These are phyloP conservation scores for Blastobotrys serpentis DNA, from an alignment of 1,139 yeast species.

Conservation along the genomic window DNA sequence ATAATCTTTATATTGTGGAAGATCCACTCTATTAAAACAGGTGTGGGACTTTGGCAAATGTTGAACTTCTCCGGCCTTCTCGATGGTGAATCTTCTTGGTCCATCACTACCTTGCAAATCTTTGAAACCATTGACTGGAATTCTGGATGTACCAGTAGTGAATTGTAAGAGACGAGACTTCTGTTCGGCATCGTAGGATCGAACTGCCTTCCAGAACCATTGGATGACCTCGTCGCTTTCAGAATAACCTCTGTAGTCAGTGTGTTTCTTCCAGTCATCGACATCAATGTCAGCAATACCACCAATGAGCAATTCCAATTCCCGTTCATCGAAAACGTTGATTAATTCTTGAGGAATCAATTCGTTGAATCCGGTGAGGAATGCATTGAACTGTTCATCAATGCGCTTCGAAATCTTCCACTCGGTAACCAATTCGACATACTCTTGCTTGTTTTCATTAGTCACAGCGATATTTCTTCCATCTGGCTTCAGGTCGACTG, in stretches of 20 bases:
- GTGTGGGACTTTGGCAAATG: slow-evolving; percentile 97
- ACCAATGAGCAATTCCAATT: slow-evolving; percentile 91
- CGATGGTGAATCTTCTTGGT: slow-evolving; percentile 96
- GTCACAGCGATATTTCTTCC: slow-evolving; percentile 90
- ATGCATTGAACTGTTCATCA: slow-evolving; percentile 93
- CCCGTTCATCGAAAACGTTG: slow-evolving; percentile 96
- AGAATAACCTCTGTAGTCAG: slow-evolving; percentile 96
- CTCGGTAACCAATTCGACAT: slow-evolving; percentile 90
- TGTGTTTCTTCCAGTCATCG: slow-evolving; percentile 98
- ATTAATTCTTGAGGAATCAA: slow-evolving; percentile 95
- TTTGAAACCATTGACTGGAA: slow-evolving; percentile 97
- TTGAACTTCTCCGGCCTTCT: slow-evolving; percentile 91
- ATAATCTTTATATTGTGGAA: slow-evolving; percentile 77
- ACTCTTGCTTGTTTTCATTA: slow-evolving; percentile 91
- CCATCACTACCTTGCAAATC: slow-evolving; percentile 99
- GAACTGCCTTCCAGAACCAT: slow-evolving; percentile 97
- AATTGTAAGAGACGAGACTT: slow-evolving; percentile 93
- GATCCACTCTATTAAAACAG: slow-evolving; percentile 89
- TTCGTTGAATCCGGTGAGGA: slow-evolving; percentile 95
- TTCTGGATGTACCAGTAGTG: slow-evolving; percentile 97
- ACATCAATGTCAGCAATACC: slow-evolving; percentile 97
- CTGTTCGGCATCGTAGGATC: slow-evolving; percentile 95
- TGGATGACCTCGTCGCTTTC: slow-evolving; percentile 94
- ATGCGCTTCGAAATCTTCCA: slow-evolving; percentile 95
- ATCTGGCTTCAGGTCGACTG: slow-evolving; percentile 83